A percentile compares a stretch with the other conserved stretches of the same genome.
Evolutionary conservation across 306 rosid genomes (phyloP).

Genomic region (Cicer pinnatifidum): DNA sequence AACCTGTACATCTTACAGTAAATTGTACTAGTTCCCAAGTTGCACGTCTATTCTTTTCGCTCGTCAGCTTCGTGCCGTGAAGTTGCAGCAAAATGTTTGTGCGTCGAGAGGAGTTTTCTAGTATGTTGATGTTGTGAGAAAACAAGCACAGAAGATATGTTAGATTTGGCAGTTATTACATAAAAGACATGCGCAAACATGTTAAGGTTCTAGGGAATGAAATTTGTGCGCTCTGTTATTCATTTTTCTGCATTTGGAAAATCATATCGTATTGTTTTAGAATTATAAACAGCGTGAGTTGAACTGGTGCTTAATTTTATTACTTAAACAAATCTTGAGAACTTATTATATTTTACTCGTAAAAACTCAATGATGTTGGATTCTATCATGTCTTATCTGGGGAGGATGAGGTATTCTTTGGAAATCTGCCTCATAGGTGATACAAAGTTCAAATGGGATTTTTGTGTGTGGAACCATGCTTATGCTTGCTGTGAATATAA

Average conservation of each 20-base stretch:
- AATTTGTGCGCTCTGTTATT: not conserved
- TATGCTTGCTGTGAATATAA: too few species aligned
- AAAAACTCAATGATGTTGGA: too few species aligned
- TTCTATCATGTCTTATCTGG: too few species aligned
- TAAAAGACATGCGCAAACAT: not conserved
- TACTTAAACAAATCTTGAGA: not conserved
- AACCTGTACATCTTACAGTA: conserved; percentile 39
- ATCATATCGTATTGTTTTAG: too few species aligned
- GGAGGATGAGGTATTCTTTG: too few species aligned
- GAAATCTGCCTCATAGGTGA: too few species aligned
- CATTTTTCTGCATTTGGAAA: not conserved
- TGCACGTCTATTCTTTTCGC: not conserved
- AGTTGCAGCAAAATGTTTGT: not conserved
- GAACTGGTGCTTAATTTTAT: not conserved
- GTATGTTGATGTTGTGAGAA: not conserved
- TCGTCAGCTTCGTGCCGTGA: not conserved
- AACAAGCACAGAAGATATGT: not conserved
- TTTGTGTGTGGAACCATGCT: too few species aligned
- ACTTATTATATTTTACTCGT: not conserved
- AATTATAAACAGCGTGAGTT: too few species aligned
- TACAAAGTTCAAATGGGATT: too few species aligned
- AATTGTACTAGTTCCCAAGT: conserved; percentile 15
- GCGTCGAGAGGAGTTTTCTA: not conserved
- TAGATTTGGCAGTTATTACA: not conserved
- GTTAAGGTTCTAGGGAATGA: not conserved